Conservation (phyloP, 768 basidiomycete species). For the Kondoa subrosea region DNA sequence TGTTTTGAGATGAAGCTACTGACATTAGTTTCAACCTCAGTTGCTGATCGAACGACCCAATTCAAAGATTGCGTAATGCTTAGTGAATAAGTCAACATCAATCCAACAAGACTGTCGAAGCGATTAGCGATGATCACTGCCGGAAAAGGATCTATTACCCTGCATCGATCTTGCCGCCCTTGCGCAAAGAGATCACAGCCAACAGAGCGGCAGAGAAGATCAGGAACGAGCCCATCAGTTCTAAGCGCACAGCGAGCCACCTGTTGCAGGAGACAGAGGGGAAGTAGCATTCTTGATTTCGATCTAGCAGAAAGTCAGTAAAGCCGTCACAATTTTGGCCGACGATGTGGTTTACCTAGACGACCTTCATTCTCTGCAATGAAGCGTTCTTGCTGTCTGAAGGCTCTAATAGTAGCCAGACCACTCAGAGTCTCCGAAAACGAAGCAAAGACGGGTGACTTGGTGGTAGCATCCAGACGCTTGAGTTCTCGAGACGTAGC, state of each 20-base stretch:
- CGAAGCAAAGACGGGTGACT: conserved; percentile 76
- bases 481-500: conserved; percentile 73
- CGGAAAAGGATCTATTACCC: conserved; percentile 8
- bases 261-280: conserved; percentile 51
- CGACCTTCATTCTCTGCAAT: conserved; percentile 43
- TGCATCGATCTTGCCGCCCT: conserved; percentile 21
- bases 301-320: conserved; percentile 37
- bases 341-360: conserved; percentile 7
- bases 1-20: conserved; percentile 37
- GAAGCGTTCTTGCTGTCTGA: conserved; percentile 53
- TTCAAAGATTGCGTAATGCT: conserved; percentile 14
- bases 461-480: conserved; percentile 70
- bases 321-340: conserved; percentile 39
- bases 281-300: conserved; percentile 48
- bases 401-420: conserved; percentile 66
- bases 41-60: conserved; percentile 21
- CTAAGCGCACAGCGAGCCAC: conserved; percentile 28
- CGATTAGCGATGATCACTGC: background rate
- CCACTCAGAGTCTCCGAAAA: conserved; percentile 39
- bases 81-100: conserved; percentile 32
- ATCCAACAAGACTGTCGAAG: conserved; percentile 40
- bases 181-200: conserved; percentile 22
- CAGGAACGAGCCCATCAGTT: conserved; percentile 26
- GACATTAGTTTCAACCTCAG: conserved; percentile 64
- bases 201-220: conserved; percentile 26